Conservation (phyloP, 2,329 filamentous ascomycete species). For the Coniochaeta hoffmannii region DNA sequence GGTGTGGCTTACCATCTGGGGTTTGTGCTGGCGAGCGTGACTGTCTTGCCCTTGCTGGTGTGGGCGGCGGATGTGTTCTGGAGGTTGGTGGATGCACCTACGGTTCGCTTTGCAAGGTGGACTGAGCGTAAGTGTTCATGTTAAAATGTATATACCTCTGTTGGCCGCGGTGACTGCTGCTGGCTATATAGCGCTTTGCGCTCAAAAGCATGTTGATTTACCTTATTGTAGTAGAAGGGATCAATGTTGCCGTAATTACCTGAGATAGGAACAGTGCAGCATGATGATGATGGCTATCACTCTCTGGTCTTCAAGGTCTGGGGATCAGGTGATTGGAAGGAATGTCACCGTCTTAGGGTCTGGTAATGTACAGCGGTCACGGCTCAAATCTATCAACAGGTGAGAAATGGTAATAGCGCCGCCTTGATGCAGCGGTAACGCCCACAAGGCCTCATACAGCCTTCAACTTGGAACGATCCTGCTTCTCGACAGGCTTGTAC, state of each 20-base stretch:
- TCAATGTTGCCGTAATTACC: too few relatives aligned
- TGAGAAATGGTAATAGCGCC: not conserved
- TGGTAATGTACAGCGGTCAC: not conserved
- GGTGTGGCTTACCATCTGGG: slow-evolving; percentile 35
- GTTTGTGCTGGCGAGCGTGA: slow-evolving; percentile 35
- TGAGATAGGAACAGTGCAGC: too few relatives aligned
- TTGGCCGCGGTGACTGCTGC: too few relatives aligned
- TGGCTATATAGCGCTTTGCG: too few relatives aligned
- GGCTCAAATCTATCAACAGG: not conserved
- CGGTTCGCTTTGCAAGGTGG: slow-evolving; percentile 50
- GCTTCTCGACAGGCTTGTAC: slow-evolving; percentile 41
- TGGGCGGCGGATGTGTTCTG: slow-evolving; percentile 51
- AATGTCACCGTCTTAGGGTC: not conserved
- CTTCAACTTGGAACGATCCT: slow-evolving; percentile 31
- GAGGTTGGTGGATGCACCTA: slow-evolving; percentile 46
- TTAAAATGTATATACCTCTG: too few relatives aligned
- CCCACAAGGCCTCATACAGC: slow-evolving; percentile 22
- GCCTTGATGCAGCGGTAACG: slow-evolving; percentile 8
- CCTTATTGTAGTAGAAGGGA: too few relatives aligned
- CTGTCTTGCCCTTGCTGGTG: slow-evolving; percentile 44
- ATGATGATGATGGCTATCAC: too few relatives aligned
- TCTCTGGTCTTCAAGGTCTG: too few relatives aligned
- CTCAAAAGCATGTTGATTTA: too few relatives aligned
- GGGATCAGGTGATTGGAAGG: too few relatives aligned
- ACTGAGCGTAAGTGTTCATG: slow-evolving; percentile 40